These are phyloP conservation scores for Anthoceros angustus DNA, from an alignment of 225 moss, liverwort and hornwort species.

Conservation along the genomic window DNA sequence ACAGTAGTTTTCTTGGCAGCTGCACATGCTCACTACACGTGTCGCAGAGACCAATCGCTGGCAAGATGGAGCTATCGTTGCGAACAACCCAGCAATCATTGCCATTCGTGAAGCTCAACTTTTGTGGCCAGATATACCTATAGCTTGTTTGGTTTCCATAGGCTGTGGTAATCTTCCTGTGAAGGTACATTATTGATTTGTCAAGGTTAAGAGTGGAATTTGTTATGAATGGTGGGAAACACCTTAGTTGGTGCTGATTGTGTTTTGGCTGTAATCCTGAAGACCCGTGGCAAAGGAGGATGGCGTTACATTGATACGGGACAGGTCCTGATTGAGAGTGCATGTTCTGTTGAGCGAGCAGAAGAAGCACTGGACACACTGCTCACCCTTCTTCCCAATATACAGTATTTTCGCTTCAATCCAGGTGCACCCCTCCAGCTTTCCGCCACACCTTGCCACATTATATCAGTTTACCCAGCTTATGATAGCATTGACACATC, in stretches of 20 bases:
- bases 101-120: slow-evolving; percentile 97
- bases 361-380: slow-evolving; percentile 99
- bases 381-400: slow-evolving; percentile 73
- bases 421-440: slow-evolving; percentile 38
- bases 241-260: not conserved
- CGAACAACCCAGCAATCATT: slow-evolving; percentile 93
- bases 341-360: slow-evolving; percentile 90
- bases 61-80: slow-evolving; percentile 99
- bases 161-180: slow-evolving; percentile 85
- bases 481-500: no score
- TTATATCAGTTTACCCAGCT: no score
- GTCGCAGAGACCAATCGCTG: slow-evolving; percentile 85
- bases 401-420: slow-evolving; percentile 98
- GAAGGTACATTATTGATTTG: slow-evolving; percentile 30
- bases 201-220: not conserved
- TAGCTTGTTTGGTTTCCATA: slow-evolving; percentile 82
- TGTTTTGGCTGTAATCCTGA: slow-evolving; percentile 12
- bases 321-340: slow-evolving; percentile 98
- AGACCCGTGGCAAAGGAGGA: slow-evolving; percentile 96
- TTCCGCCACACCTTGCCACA: not conserved
- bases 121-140: slow-evolving; percentile 84
- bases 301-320: slow-evolving; percentile 99
- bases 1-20: not conserved
- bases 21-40: not conserved
- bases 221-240: not conserved